Evolutionary conservation across 768 basidiomycete species (phyloP).

Genomic region (Kwoniella sp.): DNA sequence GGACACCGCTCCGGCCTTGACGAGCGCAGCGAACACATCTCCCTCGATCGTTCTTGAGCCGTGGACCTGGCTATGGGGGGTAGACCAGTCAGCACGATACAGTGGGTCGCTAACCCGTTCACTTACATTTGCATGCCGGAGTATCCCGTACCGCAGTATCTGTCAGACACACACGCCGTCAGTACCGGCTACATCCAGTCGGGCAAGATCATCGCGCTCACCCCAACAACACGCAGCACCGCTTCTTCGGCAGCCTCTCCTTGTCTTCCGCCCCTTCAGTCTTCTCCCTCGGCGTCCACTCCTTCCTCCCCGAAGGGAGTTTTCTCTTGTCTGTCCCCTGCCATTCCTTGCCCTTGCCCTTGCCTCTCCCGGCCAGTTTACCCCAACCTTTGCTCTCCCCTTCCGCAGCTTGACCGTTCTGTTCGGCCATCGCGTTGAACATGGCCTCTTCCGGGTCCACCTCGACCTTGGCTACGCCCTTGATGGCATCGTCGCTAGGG

Average conservation of each 20-base stretch:
- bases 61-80: conserved; percentile 61
- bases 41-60: conserved; percentile 77
- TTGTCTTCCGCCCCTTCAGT: conserved; percentile 13
- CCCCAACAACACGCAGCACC: conserved; percentile 28
- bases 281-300: conserved; percentile 11
- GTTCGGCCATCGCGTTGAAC: conserved; percentile 4
- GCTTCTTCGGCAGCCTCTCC: conserved; percentile 38
- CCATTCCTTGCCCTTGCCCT: conserved; percentile 13
- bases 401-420: not conserved
- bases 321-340: conserved; percentile 1
- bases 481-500: not conserved
- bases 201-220: not conserved
- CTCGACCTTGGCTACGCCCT: not conserved
- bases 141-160: conserved; percentile 70
- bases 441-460: conserved; percentile 14
- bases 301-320: not conserved
- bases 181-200: not conserved
- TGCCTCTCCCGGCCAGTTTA: not conserved
- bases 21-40: conserved; percentile 77
- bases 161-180: not conserved
- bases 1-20: conserved; percentile 87
- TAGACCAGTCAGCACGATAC: no score
- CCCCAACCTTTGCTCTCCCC: conserved; percentile 9
- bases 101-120: not conserved
- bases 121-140: conserved; percentile 95